These are phyloP conservation scores for Knoxia roxburghii DNA, from an alignment of 257 asterid species.

Conservation along the genomic window DNA sequence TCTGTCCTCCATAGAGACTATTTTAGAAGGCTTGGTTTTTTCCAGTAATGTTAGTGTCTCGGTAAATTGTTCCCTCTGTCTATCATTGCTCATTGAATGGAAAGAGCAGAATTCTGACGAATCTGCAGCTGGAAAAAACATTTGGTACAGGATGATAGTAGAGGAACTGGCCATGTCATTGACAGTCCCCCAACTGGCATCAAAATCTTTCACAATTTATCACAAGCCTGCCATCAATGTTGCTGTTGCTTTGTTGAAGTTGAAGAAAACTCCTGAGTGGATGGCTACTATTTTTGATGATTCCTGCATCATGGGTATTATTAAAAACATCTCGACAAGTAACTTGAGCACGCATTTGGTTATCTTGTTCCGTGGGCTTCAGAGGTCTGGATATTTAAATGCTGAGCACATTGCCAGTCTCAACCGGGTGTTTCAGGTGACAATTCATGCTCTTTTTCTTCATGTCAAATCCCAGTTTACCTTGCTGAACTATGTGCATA, in stretches of 20 bases:
- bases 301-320: slow-evolving; percentile 44
- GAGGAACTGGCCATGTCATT: slow-evolving; percentile 79
- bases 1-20: slow-evolving; percentile 45
- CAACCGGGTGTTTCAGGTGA: slow-evolving; percentile 72
- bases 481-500: background rate
- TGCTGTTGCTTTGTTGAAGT: slow-evolving; percentile 59
- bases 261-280: slow-evolving; percentile 48
- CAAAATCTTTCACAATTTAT: slow-evolving; percentile 40
- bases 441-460: background rate
- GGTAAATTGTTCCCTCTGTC: slow-evolving; percentile 57
- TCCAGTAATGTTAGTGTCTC: slow-evolving; percentile 55
- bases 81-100: slow-evolving; percentile 57
- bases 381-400: slow-evolving; percentile 53
- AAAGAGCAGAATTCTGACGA: slow-evolving; percentile 37
- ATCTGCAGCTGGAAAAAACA: slow-evolving; percentile 22
- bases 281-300: slow-evolving; percentile 52
- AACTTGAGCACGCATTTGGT: slow-evolving; percentile 58
- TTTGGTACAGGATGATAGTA: slow-evolving; percentile 74
- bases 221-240: slow-evolving; percentile 63
- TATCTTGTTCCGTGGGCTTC: slow-evolving; percentile 57
- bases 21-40: slow-evolving; percentile 70
- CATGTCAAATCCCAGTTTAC: background rate
- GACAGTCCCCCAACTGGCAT: slow-evolving; percentile 51
- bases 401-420: slow-evolving; percentile 52
- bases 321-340: slow-evolving; percentile 47